phyloP scores from a whole-genome alignment of 148 eudicot species.

The Chenopodium quinoa region DNA sequence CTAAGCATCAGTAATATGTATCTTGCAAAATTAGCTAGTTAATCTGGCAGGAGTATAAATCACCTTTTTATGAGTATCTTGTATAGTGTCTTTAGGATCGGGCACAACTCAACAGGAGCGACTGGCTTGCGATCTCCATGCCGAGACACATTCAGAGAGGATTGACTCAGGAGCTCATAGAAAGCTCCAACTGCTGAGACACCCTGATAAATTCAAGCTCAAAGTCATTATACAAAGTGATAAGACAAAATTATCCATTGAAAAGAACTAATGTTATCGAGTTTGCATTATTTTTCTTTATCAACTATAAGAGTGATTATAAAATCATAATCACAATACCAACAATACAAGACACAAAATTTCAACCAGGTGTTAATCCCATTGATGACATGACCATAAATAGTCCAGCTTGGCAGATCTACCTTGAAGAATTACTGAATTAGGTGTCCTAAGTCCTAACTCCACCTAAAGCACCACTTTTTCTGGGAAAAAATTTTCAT shows the following conservation, averaged over 20 bases:
- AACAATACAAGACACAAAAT: no score
- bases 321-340: neutral
- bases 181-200: constrained; percentile 93
- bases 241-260: no score
- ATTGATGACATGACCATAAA: neutral
- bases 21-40: neutral
- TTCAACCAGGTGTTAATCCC: neutral
- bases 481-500: neutral
- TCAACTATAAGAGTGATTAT: neutral
- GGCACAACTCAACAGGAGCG: constrained; percentile 89
- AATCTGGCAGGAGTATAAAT: neutral
- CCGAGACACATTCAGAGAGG: constrained; percentile 66
- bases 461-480: neutral
- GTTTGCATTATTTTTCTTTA: neutral
- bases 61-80: constrained; percentile 78
- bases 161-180: constrained; percentile 82
- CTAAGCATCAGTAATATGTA: neutral
- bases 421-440: neutral
- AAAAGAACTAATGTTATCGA: neutral
- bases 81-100: constrained; percentile 75
- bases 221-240: neutral
- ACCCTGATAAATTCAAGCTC: constrained; percentile 45
- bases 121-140: constrained; percentile 80
- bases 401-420: neutral
- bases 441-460: neutral